Evolutionary conservation across 805 yeast genomes (phyloP).

Genomic region (Metschnikowia shivogae): DNA sequence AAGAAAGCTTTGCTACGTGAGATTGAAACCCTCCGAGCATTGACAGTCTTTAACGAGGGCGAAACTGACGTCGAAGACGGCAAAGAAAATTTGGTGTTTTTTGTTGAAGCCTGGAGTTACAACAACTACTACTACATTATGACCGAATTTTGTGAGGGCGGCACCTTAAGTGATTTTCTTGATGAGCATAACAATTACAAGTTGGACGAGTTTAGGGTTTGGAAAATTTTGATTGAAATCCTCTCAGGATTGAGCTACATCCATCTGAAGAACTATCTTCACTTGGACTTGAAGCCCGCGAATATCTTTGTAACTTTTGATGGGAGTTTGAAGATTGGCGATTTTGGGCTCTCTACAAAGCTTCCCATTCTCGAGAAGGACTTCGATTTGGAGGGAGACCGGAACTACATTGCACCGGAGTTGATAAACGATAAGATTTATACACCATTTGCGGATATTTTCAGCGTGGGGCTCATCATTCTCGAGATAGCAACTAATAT

Average conservation of each 20-base stretch:
- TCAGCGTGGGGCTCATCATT: constrained; percentile 89
- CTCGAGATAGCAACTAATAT: constrained; percentile 96
- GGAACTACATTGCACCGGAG: constrained; percentile 98
- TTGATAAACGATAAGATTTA: constrained; percentile 77
- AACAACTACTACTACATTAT: constrained; percentile 76
- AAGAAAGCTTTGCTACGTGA: constrained; percentile 65
- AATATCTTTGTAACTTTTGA: constrained; percentile 92
- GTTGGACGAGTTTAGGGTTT: constrained; percentile 93
- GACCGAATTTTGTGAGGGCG: constrained; percentile 95
- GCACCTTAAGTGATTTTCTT: constrained; percentile 77
- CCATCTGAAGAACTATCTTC: constrained; percentile 70
- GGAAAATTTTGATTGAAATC: constrained; percentile 91
- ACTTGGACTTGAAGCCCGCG: constrained; percentile 92
- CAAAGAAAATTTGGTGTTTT: constrained; percentile 70
- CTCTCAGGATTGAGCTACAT: constrained; percentile 75
- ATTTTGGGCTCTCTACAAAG: constrained; percentile 89
- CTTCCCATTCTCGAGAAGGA: constrained; percentile 61
- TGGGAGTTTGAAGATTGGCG: constrained; percentile 91
- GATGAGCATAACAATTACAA: constrained; percentile 66
- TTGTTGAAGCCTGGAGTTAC: constrained; percentile 83
- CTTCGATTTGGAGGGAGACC: constrained; percentile 93
- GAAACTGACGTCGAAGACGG: constrained; percentile 52
- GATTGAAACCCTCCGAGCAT: constrained; percentile 60
- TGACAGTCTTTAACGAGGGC: constrained; percentile 36
- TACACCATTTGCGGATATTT: constrained; percentile 90